Percentiles rank a stretch among this genome's conserved stretches.
Conservation (phyloP, 2,329 filamentous ascomycete genomes). For the Verticillium nonalfalfae region DNA sequence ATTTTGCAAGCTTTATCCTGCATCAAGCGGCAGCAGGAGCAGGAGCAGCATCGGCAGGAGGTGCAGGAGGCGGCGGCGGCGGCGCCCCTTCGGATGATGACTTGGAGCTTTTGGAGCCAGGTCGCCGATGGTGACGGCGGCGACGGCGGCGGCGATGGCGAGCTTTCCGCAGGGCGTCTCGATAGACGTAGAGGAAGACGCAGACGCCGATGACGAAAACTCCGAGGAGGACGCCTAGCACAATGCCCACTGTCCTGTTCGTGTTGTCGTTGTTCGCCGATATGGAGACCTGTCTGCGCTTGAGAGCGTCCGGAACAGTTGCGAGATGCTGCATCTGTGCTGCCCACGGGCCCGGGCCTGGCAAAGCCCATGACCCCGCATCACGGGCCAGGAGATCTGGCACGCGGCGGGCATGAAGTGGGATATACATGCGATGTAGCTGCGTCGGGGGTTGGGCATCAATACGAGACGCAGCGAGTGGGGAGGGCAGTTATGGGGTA, state of each 20-base stretch:
- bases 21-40: neutral
- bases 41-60: constrained; percentile 1
- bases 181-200: constrained; percentile 33
- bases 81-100: constrained; percentile 16
- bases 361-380: neutral
- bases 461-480: neutral
- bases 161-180: constrained; percentile 27
- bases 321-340: neutral
- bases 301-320: neutral
- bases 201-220: constrained; percentile 28
- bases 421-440: constrained; percentile 9
- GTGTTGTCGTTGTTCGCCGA: constrained; percentile 16
- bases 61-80: neutral
- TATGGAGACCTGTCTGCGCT: neutral
- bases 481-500: neutral
- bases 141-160: constrained; percentile 17
- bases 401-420: neutral
- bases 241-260: constrained; percentile 35
- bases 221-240: constrained; percentile 32
- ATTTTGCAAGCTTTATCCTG: neutral
- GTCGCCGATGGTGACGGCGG: constrained; percentile 9
- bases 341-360: neutral
- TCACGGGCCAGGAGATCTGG: neutral
- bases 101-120: constrained; percentile 22
- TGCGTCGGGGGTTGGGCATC: neutral